Base-by-base conservation (phyloP, 164 flowering plant genomes). In the Aristolochia fimbriata region DNA sequence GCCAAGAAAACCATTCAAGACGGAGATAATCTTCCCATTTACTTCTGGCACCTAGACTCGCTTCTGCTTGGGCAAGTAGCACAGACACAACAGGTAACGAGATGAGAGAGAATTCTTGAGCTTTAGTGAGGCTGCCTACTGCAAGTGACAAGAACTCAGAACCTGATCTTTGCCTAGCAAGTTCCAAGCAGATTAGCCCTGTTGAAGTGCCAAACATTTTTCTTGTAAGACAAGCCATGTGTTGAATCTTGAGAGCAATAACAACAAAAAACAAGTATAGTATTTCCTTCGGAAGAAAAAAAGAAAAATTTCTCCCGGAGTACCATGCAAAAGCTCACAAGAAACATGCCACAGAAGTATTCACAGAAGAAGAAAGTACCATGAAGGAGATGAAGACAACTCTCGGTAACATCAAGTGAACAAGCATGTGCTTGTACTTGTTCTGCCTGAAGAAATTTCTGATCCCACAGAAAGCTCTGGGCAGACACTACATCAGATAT, bases 1-100 rank as follows among this genome's bases (percentile, higher is more conserved):
- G 86, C 98, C 97, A 93, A 65, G 91, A 75, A 63, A 64, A 71
- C 94, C 90, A 93, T 72, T 93, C 98, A 54, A 69, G 75, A 37
- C 76, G 79, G 25, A 93, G 82, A 74, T 80, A 77, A 15, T 57
- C 73, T 62, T 71, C 78, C 96, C 96, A 90, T 60, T 84, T 83
- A 23, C 62, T 77, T 71, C 65, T 80, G n/a, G 80, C 74, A 59
- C 86, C 88, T 53, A 84, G 78, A 73, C 98, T 89, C 57, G 77
- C 98, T 70, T 85, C 87, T 62, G 87, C 94, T 77, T 87, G 94
- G 60, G 91, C 98, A 55, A 86, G 76, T 65, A 86, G 74, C 22
- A 73, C 58, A 21, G 84, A 82, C 21, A 80, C 81, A 63, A 83
- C 24, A 55, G 98, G 98, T 60, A 89, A 70, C 10, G 77, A 81